Conservation (phyloP, 495 filamentous ascomycete genomes). For the Penicillium salamii region DNA sequence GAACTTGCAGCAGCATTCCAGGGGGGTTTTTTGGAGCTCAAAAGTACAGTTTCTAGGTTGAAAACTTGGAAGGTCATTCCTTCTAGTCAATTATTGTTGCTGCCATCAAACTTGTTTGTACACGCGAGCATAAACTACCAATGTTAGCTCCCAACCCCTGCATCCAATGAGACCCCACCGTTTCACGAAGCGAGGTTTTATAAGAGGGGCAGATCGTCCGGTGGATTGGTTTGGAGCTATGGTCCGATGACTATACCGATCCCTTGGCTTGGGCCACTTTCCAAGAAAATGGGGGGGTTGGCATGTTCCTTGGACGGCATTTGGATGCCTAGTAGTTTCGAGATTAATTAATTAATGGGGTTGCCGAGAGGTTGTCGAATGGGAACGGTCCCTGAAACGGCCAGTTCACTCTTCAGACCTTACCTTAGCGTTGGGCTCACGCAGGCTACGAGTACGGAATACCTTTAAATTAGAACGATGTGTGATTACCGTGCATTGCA, state of each 20-base stretch:
- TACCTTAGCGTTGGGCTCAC: not conserved
- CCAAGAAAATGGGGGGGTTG: too few species aligned
- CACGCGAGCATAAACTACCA: too few species aligned
- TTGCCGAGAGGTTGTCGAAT: not conserved
- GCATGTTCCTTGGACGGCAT: too few species aligned
- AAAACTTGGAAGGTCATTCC: too few species aligned
- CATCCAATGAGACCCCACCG: conserved; percentile 10
- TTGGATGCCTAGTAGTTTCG: too few species aligned
- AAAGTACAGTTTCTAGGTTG: too few species aligned
- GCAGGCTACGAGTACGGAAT: too few species aligned
- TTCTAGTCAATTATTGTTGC: too few species aligned
- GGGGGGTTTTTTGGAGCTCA: not conserved
- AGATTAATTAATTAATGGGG: not conserved
- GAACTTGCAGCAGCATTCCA: too few species aligned
- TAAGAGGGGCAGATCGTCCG: conserved; percentile 12
- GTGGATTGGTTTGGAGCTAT: too few species aligned
- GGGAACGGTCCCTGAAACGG: not conserved
- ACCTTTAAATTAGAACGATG: not conserved
- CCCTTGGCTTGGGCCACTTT: too few species aligned
- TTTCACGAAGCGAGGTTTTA: not conserved
- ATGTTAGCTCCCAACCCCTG: conserved; percentile 9
- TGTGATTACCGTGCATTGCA: not conserved
- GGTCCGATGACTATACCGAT: too few species aligned
- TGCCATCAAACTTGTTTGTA: not conserved
- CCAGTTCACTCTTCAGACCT: not conserved